Evolutionary conservation across 2,329 filamentous ascomycete species (phyloP), one percentile per base, ranked within the genome.

Genomic region (Diaporthe batatas): DNA sequence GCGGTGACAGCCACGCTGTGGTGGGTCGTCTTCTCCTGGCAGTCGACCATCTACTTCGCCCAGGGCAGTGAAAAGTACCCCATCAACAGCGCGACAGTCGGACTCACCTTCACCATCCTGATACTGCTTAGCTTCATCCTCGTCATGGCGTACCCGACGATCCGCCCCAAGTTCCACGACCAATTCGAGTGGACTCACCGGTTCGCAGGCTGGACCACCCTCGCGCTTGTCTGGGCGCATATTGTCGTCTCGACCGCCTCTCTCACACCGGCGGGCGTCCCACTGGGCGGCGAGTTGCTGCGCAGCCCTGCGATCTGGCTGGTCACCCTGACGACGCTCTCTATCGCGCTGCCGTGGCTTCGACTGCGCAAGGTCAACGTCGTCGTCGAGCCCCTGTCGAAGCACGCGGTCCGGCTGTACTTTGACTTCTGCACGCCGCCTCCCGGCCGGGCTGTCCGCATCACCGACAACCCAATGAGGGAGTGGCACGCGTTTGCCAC

Each of bases 141-240:
- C 67, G 82, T 84, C 59, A 88, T 90, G 68, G 91, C 93, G 2
- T 87, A 91, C 79, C 93, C 93, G 3, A 79, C 81, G 12, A 85
- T 94, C 76, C 90, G 93, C 29, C 84, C 86, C 76, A 87, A 84
- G 59, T 85, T 87, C 75, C 93, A 95, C 83, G 88, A 95, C 81
- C 81, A 86, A 72, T 95, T 94, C 79, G 93, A 95, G 82, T 82
- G 89, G 62, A 88, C 88, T 59, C 93, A 95, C 81, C 91, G 93
- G 62, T 94, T 93, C 80, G 87, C 87, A 6, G 93, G 92, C n/a
- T 95, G 93, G 93, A 84, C 87, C 14, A 85, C 89, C 12, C 84
- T 94, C 7, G 84, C 71, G 65, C 68, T 79, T 34, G 78, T 79
- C 72, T 79, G 78, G 78, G 76, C 83, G 0, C 70, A 78, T 10